These are phyloP conservation scores for Wickerhamomyces queroliae DNA, from an alignment of 805 yeast species.

Conservation along the genomic window DNA sequence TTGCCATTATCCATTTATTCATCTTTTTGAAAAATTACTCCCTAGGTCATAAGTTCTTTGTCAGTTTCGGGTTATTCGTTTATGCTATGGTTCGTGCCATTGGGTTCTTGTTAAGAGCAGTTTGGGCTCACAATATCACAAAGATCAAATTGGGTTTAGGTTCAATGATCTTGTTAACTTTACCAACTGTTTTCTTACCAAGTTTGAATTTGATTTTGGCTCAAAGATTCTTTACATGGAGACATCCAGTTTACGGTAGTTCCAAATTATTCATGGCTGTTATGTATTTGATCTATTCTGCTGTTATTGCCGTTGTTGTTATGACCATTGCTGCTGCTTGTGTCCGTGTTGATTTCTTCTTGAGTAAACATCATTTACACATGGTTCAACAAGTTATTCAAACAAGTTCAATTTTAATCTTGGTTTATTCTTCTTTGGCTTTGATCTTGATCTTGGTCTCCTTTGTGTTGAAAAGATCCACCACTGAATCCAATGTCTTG, in stretches of 20 bases:
- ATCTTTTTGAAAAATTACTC: slow-evolving; percentile 42
- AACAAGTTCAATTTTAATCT: slow-evolving; percentile 43
- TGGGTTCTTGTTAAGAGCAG: slow-evolving; percentile 54
- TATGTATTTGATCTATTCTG: slow-evolving; percentile 45
- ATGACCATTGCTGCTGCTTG: slow-evolving; percentile 65
- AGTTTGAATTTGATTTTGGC: slow-evolving; percentile 60
- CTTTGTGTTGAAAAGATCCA: slow-evolving; percentile 49
- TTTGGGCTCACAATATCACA: slow-evolving; percentile 49
- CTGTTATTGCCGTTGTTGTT: slow-evolving; percentile 50
- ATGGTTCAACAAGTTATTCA: slow-evolving; percentile 51
- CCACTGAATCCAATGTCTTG: slow-evolving; percentile 42
- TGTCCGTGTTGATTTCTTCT: slow-evolving; percentile 51
- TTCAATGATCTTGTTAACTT: slow-evolving; percentile 48
- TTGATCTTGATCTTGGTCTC: slow-evolving; percentile 45
- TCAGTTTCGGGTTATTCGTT: slow-evolving; percentile 46
- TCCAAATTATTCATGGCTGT: slow-evolving; percentile 39
- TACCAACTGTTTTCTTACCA: slow-evolving; percentile 54
- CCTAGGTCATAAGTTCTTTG: slow-evolving; percentile 55
- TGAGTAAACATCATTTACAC: slow-evolving; percentile 37
- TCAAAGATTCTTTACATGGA: slow-evolving; percentile 71
- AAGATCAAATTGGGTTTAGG: slow-evolving; percentile 45
- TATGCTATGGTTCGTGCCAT: slow-evolving; percentile 49
- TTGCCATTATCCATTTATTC: slow-evolving; percentile 39
- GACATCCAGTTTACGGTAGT: slow-evolving; percentile 67
- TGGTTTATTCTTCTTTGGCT: slow-evolving; percentile 51